phyloP scores from a whole-genome alignment of 1,284 basidiomycete species.

The Rhodotorula sp. region DNA sequence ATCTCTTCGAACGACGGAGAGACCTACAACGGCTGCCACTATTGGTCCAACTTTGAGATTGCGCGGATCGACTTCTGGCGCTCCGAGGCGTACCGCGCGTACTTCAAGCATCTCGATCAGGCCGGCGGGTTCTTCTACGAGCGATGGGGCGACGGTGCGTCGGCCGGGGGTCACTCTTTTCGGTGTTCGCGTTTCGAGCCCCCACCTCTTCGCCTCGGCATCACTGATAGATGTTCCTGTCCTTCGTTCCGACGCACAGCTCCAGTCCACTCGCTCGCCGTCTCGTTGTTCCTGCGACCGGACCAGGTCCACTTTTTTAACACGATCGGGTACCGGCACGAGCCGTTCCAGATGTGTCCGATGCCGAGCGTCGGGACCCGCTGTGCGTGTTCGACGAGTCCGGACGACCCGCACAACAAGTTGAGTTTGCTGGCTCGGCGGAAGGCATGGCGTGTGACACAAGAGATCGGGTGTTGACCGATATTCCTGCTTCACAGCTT shows the following conservation, averaged over 20 bases:
- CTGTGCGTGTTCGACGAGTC: conserved; percentile 44
- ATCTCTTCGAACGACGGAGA: conserved; percentile 68
- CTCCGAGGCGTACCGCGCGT: conserved; percentile 68
- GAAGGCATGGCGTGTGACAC: too few species aligned
- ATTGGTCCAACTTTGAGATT: conserved; percentile 61
- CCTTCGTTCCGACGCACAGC: conserved; percentile 54
- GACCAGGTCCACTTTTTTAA: conserved; percentile 54
- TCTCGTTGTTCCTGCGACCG: conserved; percentile 63
- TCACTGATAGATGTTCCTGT: too few species aligned
- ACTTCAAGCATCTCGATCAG: conserved; percentile 68
- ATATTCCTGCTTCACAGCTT: too few species aligned
- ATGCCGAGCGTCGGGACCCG: not conserved
- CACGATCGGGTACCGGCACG: conserved; percentile 36
- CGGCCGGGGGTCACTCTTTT: rapidly evolving
- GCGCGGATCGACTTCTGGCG: conserved; percentile 70
- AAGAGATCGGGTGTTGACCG: too few species aligned
- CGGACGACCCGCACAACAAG: conserved; percentile 9
- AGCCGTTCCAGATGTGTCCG: conserved; percentile 51
- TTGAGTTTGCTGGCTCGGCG: not conserved
- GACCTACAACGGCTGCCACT: conserved; percentile 41
- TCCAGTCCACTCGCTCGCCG: conserved; percentile 78
- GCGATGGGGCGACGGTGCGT: conserved; percentile 55
- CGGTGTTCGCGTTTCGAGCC: too few species aligned
- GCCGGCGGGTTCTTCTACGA: conserved; percentile 74
- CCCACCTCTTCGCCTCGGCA: conserved; percentile 52